Evolutionary conservation across 345 rosid species (phyloP).

Genomic region (Syzygium jambos): DNA sequence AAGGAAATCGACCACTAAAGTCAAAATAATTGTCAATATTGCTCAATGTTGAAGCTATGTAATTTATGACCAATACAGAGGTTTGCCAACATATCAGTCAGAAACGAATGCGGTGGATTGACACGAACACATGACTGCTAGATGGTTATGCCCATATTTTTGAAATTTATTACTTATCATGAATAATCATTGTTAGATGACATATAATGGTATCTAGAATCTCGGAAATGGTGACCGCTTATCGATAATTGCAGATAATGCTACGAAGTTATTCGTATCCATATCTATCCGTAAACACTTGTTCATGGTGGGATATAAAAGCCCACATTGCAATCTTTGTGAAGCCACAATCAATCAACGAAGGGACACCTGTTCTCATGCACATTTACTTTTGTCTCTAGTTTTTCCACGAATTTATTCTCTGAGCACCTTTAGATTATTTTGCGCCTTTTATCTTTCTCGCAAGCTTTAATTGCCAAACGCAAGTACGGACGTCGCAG

Average conservation of each 20-base stretch:
- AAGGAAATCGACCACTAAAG: neutral
- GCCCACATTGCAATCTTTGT: neutral
- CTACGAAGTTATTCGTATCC: neutral
- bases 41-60: neutral
- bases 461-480: neutral
- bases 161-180: neutral
- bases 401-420: neutral
- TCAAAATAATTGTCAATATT: neutral
- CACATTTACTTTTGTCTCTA: neutral
- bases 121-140: neutral
- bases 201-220: neutral
- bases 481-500: neutral
- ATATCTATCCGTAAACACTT: neutral
- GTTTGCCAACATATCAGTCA: neutral
- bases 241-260: neutral
- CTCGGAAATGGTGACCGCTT: neutral
- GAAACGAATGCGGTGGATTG: neutral
- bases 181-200: neutral
- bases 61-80: neutral
- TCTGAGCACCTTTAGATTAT: neutral
- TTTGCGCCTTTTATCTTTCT: neutral
- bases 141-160: neutral
- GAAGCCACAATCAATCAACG: neutral
- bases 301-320: neutral
- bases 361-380: neutral